These are phyloP conservation scores for Solanum piurae DNA, from an alignment of 257 asterid species.

Conservation along the genomic window DNA sequence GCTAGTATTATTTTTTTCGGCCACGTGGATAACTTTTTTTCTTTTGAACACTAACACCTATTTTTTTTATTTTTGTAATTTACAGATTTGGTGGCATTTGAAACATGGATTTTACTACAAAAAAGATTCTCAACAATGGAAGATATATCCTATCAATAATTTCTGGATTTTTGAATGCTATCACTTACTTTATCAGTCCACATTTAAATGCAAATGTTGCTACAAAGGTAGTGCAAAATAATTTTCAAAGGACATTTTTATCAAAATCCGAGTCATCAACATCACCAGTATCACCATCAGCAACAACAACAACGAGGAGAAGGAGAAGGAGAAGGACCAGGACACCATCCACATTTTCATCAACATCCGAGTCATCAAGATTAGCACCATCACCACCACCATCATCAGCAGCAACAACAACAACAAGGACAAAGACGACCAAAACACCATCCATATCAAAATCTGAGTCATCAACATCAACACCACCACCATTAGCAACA, in stretches of 20 bases:
- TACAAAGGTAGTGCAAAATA: not conserved
- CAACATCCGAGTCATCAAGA: not conserved
- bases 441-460: not conserved
- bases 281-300: accelerated
- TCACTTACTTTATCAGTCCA: not conserved
- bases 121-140: not conserved
- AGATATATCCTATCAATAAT: not conserved
- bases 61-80: not conserved
- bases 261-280: not conserved
- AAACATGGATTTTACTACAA: not conserved
- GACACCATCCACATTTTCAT: not conserved
- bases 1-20: not conserved
- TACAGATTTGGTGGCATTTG: not conserved
- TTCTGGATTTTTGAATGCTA: not conserved
- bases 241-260: no score
- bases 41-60: not conserved
- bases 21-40: not conserved
- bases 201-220: not conserved
- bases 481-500: not conserved
- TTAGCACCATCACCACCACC: not conserved
- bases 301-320: not conserved
- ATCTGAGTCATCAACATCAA: not conserved
- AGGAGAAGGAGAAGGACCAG: not conserved
- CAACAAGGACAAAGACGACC: not conserved
- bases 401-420: accelerated